Base-by-base conservation (phyloP, 441 rosid species). In the Bocquillonia castaneifolia region DNA sequence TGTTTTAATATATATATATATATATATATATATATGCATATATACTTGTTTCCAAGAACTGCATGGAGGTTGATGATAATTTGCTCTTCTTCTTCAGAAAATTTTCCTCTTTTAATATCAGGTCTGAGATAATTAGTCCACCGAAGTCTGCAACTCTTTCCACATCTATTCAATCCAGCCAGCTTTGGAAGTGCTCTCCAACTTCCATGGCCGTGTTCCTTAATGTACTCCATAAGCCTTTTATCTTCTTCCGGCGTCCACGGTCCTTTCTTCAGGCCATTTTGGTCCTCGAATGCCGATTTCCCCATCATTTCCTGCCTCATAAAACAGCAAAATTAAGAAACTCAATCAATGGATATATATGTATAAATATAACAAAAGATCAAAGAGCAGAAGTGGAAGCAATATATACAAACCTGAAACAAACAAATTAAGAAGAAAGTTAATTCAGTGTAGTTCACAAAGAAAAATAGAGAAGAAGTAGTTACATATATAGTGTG, bases 231-330 rank as follows among this genome's bases (percentile, higher is more conserved):
- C 39, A 81, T 67, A 56, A 92, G 92, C 74, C 79, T 84, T 63
- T 85, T 76, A 72, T 91, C 96, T 82, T 91, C 97, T 83, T 91
- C 90, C n/a, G 92, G 92, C 26, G 93, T 89, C 97, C 97, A 91
- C 10, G 97, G 96, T 7, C 97, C 96, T 78, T 89, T 91, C 78
- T 91, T 91, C 18, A 89, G 82, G 58, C 89, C 90, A 77, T 76
- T 87, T 66, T 91, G 93, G 62, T 89, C 89, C 64, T 85, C 79
- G 58, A 82, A 79, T 67, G 88, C 83, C 63, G 90, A 81, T 69
- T 88, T 81, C 59, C 84, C 90, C 93, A 88, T 87, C 61, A 68
- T 71, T 26, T n/a, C 51, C 20, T 44, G 26, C 18, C 3, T 1
- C n/a, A 31, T 53, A 48, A 51, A 29, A 45, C 0, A 10, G 6